phyloP scores from a whole-genome alignment of 768 basidiomycete genomes.

The Xanthoconium stramineum region DNA sequence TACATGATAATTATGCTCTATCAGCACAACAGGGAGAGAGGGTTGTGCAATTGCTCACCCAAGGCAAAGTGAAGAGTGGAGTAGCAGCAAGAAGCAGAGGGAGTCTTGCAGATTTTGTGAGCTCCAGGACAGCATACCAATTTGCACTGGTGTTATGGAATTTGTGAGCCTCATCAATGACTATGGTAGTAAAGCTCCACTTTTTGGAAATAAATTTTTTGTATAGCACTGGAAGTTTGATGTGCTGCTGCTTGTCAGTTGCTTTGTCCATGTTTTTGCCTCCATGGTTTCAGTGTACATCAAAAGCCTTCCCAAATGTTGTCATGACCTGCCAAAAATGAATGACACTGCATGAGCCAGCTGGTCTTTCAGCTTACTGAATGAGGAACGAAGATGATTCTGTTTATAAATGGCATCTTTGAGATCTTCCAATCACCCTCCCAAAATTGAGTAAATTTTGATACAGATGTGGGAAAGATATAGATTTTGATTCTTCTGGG shows the following conservation, averaged over 20 bases:
- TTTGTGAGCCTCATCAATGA: conserved; percentile 1
- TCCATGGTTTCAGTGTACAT: neutral
- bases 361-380: neutral
- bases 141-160: conserved; percentile 4
- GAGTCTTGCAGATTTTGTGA: conserved; percentile 4
- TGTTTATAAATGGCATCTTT: neutral
- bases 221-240: conserved; percentile 7
- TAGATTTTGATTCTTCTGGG: conserved; percentile 4
- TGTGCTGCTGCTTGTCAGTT: neutral
- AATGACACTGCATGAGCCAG: neutral
- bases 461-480: conserved; percentile 1
- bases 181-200: neutral
- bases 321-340: conserved; percentile 3
- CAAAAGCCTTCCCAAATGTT: conserved; percentile 5
- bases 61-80: conserved; percentile 3
- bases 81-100: conserved; percentile 2
- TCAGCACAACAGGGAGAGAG: too few species aligned
- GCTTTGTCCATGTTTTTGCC: conserved; percentile 3
- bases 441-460: conserved; percentile 4
- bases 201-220: conserved; percentile 1
- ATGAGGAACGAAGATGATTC: conserved; percentile 5
- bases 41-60: neutral
- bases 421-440: conserved; percentile 6
- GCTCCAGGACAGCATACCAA: conserved; percentile 6
- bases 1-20: neutral